Base-by-base conservation (phyloP, 2,329 filamentous ascomycete genomes). In the Trichoderma sp. region DNA sequence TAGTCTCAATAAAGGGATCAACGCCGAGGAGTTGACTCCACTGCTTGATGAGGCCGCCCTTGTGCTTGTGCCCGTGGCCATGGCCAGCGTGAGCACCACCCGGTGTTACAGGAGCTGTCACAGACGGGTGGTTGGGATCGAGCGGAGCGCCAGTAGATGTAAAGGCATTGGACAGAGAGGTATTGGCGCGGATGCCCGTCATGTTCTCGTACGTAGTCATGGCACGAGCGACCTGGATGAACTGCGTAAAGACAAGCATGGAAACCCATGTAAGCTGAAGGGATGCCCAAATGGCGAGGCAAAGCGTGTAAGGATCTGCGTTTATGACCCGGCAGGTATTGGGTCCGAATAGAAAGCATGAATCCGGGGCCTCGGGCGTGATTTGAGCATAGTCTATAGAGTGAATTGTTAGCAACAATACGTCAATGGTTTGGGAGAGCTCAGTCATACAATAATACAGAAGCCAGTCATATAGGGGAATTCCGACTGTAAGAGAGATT, bases 121-220 rank as follows among this genome's bases (percentile, higher is more conserved):
- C 85, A 0, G 90, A 89, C 0, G 90, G 86, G 59, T 91, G 89
- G 55, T 86, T 84, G 58, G 88, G 83, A 68, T 90, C 88, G 1
- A 96, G 84, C 24, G 92, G 90, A 1, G 90, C 89, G 30, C 89
- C 90, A 14, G 93, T 91, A 1, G 93, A 93, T 1, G 93, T 90
- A 75, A 97, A 89, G 65, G 92, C 91, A 0, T 90, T 89, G 7
- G 89, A 89, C 37, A 94, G 82, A 1, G 73, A 75, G 37, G 76
- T 77, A 18, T 43, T 39, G 71, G 91, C 85, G 69, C 89, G 86
- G 70, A 94, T 86, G 61, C 93, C 91, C 71, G 90, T 90, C 94
- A 99, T 98, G 79, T 94, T 97, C 80, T 99, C 96, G 80, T 92
- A 98, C 0, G 96, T 99, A 1, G 96, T 99, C 84, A 97, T 91